These are phyloP conservation scores for Chlorella sp. DNA, from an alignment of 139 green algal species.

Conservation along the genomic window DNA sequence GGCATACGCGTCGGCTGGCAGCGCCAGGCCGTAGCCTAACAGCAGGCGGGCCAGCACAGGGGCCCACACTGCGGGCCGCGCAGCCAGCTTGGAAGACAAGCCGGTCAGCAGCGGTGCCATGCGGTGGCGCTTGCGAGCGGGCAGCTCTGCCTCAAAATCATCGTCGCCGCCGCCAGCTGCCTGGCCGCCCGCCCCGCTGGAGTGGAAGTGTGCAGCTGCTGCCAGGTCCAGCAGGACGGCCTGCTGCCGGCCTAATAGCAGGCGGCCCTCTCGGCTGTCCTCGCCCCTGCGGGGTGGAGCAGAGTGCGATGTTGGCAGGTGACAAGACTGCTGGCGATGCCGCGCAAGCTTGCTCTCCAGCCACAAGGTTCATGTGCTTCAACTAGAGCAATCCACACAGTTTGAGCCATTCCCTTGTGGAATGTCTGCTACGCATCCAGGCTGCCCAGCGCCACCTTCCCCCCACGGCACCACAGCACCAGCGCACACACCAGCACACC, in stretches of 20 bases:
- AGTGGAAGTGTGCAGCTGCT: conserved; percentile 23
- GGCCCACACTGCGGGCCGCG: conserved; percentile 11
- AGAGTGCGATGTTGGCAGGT: neutral
- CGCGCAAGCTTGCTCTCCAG: no score
- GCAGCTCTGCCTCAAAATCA: neutral
- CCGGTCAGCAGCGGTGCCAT: neutral
- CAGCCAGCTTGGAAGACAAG: neutral
- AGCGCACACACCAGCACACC: neutral
- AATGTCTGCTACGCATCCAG: no score
- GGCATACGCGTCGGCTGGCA: conserved; percentile 19
- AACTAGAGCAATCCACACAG: no score
- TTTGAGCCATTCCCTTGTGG: no score
- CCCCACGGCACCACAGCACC: no score
- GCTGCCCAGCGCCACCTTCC: no score
- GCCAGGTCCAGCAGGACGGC: conserved; percentile 36
- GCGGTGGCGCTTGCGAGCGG: conserved; percentile 15
- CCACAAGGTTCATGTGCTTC: no score
- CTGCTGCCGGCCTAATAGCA: conserved; percentile 34
- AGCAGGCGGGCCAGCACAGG: conserved; percentile 41
- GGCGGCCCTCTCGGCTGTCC: conserved; percentile 26
- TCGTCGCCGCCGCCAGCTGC: neutral
- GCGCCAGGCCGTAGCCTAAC: conserved; percentile 9
- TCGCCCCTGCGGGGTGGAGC: conserved; percentile 16
- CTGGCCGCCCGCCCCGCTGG: neutral
- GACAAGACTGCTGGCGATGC: no score